phyloP scores from a whole-genome alignment of 441 rosid genomes.

The Populus hybrid region DNA sequence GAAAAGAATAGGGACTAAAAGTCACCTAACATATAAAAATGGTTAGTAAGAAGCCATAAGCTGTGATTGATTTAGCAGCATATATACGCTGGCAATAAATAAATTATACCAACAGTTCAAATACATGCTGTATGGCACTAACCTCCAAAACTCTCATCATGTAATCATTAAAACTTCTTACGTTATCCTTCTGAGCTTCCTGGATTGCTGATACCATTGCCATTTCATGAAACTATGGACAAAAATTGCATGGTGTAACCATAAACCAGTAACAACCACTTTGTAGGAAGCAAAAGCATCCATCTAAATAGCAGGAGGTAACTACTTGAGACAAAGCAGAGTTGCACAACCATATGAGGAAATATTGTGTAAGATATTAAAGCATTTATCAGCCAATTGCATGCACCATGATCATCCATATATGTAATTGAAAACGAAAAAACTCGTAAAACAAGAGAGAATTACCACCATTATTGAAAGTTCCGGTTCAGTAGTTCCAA shows the following conservation, averaged over 20 bases:
- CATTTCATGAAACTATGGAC: slow-evolving; percentile 86
- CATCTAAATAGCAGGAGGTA: too few species aligned
- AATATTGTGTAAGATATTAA: not conserved
- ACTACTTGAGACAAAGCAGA: not conserved
- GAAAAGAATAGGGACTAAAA: not conserved
- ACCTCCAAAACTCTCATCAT: slow-evolving; percentile 96
- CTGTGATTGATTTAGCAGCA: not conserved
- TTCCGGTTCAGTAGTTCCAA: not conserved
- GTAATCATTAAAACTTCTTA: slow-evolving; percentile 85
- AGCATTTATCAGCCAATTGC: not conserved
- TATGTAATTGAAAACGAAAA: not conserved
- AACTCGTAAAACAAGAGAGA: not conserved
- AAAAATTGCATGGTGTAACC: slow-evolving; percentile 1
- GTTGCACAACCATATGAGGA: slow-evolving; percentile 1
- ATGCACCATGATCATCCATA: not conserved
- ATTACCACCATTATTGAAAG: not conserved
- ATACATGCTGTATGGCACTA: slow-evolving; percentile 1
- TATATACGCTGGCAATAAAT: not conserved
- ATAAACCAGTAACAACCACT: not conserved
- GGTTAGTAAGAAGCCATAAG: not conserved
- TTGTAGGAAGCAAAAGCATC: not conserved
- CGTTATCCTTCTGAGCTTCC: slow-evolving; percentile 92
- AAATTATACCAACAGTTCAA: not conserved
- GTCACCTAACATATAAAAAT: not conserved
- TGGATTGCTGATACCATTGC: slow-evolving; percentile 96